Evolutionary conservation across 1,284 basidiomycete genomes (phyloP).

Genomic region (Malassezia yamatoensis): DNA sequence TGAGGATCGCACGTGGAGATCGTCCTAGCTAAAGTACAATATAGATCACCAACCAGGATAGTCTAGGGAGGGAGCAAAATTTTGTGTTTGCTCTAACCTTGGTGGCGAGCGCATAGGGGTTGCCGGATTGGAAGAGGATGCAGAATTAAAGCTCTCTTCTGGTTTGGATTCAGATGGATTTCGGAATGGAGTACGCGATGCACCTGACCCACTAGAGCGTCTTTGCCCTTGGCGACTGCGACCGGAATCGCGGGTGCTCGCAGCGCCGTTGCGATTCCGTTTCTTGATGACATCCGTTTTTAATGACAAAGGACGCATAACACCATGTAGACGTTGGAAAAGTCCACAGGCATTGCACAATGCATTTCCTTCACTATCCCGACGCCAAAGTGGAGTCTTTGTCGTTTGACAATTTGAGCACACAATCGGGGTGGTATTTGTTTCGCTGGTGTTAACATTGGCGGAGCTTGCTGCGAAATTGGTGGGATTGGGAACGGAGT

Average conservation of each 20-base stretch:
- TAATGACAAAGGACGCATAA: slow-evolving; percentile 79
- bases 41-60: neutral
- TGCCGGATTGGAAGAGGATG: neutral
- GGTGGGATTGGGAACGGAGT: neutral
- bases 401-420: slow-evolving; percentile 93
- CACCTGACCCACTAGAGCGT: neutral
- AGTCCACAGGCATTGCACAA: slow-evolving; percentile 55
- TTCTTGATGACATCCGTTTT: slow-evolving; percentile 99
- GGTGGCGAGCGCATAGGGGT: neutral
- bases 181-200: neutral
- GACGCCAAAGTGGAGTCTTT: slow-evolving; percentile 86
- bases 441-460: slow-evolving; percentile 23
- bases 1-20: neutral
- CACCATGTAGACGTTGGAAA: slow-evolving; percentile 78
- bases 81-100: neutral
- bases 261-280: slow-evolving; percentile 50
- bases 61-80: neutral
- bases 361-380: slow-evolving; percentile 88
- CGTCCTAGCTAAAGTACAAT: neutral
- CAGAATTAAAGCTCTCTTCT: neutral
- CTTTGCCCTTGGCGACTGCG: neutral
- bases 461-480: neutral
- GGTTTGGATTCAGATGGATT: neutral
- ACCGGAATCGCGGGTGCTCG: neutral
- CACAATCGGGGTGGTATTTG: slow-evolving; percentile 55